Evolutionary conservation across 495 filamentous ascomycete genomes (phyloP).

Genomic region (Lophium mytilinum): DNA sequence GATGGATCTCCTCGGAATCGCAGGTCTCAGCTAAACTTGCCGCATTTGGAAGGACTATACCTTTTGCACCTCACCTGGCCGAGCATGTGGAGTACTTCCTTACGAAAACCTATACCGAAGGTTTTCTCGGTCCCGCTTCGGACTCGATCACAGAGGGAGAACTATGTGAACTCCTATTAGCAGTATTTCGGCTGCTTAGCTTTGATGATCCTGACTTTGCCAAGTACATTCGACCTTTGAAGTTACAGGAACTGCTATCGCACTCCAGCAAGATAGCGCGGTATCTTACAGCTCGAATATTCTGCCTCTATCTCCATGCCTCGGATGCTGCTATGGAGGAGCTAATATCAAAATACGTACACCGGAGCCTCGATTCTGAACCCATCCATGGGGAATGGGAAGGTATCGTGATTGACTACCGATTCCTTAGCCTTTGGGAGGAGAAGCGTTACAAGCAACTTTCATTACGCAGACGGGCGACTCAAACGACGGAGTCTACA

Average conservation of each 20-base stretch:
- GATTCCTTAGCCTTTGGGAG: constrained; percentile 76
- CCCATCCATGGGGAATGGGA: constrained; percentile 66
- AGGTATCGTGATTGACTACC: constrained; percentile 69
- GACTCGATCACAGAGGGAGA: background rate
- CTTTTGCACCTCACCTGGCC: constrained; percentile 65
- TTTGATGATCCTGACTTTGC: constrained; percentile 62
- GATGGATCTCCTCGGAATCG: constrained; percentile 53
- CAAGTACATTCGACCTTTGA: constrained; percentile 51
- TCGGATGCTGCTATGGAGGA: constrained; percentile 68
- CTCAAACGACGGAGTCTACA: too few relatives aligned
- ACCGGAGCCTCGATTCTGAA: constrained; percentile 34
- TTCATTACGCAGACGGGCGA: too few relatives aligned
- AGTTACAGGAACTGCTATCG: constrained; percentile 57
- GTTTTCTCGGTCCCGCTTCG: constrained; percentile 33
- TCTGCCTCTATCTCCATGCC: constrained; percentile 70
- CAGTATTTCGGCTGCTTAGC: constrained; percentile 66
- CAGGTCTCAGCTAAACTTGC: constrained; percentile 47
- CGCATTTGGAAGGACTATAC: constrained; percentile 70
- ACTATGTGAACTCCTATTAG: constrained; percentile 45
- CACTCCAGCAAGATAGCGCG: constrained; percentile 54
- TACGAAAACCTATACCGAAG: constrained; percentile 23
- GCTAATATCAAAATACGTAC: constrained; percentile 56
- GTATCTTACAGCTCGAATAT: constrained; percentile 73
- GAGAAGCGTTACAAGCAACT: constrained; percentile 39
- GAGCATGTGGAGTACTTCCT: constrained; percentile 42